phyloP scores from a whole-genome alignment of 176 grass and related monocot genomes.

The Canna indica region DNA sequence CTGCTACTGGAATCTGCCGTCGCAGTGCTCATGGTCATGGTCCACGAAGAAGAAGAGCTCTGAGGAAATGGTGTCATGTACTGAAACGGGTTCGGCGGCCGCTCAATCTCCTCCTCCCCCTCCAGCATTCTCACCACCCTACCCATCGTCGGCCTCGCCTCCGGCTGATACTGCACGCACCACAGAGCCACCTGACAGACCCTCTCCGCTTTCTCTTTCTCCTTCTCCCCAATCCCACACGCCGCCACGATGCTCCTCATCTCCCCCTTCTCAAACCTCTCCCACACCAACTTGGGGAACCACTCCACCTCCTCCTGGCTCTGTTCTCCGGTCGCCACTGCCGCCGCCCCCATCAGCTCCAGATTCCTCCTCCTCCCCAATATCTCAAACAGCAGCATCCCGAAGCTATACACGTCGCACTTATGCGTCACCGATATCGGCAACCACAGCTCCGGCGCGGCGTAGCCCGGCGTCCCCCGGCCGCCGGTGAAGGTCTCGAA shows the following conservation, averaged over 20 bases:
- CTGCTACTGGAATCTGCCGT: background rate
- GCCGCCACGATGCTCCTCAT: slow-evolving; percentile 25
- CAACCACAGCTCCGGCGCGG: slow-evolving; percentile 29
- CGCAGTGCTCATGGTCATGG: background rate
- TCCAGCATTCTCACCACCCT: slow-evolving; percentile 56
- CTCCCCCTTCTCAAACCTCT: slow-evolving; percentile 27
- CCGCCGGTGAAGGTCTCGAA: background rate
- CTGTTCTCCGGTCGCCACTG: background rate
- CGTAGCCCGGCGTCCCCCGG: slow-evolving; percentile 14
- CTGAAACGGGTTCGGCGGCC: slow-evolving; percentile 33
- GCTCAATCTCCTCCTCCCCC: slow-evolving; percentile 47
- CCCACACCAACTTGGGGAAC: slow-evolving; percentile 52
- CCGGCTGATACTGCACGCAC: slow-evolving; percentile 45
- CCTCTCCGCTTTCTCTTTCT: slow-evolving; percentile 30
- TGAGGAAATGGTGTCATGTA: background rate
- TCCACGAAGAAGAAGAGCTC: background rate
- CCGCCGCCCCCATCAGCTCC: background rate
- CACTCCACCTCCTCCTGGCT: slow-evolving; percentile 39
- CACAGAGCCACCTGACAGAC: slow-evolving; percentile 57
- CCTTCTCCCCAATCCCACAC: slow-evolving; percentile 16
- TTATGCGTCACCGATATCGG: slow-evolving; percentile 32
- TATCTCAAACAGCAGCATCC: slow-evolving; percentile 55
- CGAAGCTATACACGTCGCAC: slow-evolving; percentile 44
- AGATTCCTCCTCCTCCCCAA: slow-evolving; percentile 48
- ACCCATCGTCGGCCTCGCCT: slow-evolving; percentile 38